phyloP scores from a whole-genome alignment of 768 basidiomycete species.

The Tylopilus subfusipes region DNA sequence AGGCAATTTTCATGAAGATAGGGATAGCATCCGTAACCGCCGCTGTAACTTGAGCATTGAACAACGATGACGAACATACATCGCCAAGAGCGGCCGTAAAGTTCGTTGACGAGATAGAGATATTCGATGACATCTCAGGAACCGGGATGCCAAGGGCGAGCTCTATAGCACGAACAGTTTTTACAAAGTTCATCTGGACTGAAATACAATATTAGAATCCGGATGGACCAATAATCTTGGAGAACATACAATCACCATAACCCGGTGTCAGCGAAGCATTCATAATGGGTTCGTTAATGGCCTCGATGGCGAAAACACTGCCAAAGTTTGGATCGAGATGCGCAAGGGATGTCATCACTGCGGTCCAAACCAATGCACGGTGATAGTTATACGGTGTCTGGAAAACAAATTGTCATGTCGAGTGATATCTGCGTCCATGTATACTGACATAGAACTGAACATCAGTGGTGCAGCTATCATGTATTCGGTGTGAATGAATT shows the following conservation, averaged over 20 bases:
- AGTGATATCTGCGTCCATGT: neutral
- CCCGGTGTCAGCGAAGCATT: conserved; percentile 63
- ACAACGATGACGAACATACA: conserved; percentile 13
- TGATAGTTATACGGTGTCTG: conserved; percentile 68
- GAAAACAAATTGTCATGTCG: conserved; percentile 1
- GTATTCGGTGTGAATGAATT: conserved; percentile 1
- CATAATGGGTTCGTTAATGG: conserved; percentile 77
- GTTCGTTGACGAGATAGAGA: conserved; percentile 29
- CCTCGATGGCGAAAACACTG: conserved; percentile 67
- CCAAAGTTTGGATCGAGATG: conserved; percentile 67
- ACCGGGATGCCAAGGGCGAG: conserved; percentile 52
- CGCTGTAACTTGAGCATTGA: conserved; percentile 29
- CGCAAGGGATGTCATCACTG: conserved; percentile 69
- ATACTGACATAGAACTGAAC: conserved; percentile 69
- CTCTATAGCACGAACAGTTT: conserved; percentile 64
- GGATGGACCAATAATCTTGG: neutral
- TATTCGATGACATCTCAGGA: conserved; percentile 4
- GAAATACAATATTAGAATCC: conserved; percentile 2
- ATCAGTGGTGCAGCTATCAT: conserved; percentile 56
- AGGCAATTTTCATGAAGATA: conserved; percentile 33
- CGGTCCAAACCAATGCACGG: conserved; percentile 77
- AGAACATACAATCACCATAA: conserved; percentile 60
- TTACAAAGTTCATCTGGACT: conserved; percentile 72
- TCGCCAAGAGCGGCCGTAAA: conserved; percentile 34
- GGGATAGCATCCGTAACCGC: conserved; percentile 37